Evolutionary conservation across 768 basidiomycete genomes (phyloP).

Genomic region (Phaffia tasmanica): DNA sequence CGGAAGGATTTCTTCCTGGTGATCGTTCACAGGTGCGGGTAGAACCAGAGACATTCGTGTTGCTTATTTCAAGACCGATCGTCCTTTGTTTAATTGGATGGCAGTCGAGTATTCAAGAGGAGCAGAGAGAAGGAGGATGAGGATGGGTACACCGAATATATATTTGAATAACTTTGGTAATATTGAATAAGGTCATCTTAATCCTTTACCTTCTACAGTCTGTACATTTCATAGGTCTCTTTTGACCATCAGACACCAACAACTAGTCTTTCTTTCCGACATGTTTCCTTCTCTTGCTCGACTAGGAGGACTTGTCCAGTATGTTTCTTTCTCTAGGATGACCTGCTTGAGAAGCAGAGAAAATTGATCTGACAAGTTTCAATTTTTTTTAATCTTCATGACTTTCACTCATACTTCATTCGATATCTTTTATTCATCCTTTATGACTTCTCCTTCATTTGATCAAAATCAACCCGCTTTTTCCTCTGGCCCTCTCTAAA

Average conservation of each 20-base stretch:
- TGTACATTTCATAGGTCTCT: too few species aligned
- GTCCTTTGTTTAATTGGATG: too few species aligned
- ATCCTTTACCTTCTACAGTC: not conserved
- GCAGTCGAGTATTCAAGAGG: not conserved
- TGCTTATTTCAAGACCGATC: too few species aligned
- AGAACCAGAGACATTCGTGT: constrained; percentile 32
- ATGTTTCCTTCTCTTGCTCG: constrained; percentile 19
- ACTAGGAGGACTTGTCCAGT: constrained; percentile 14
- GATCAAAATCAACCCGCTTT: not conserved
- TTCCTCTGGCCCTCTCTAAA: not conserved
- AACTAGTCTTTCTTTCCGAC: not conserved
- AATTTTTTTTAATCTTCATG: not conserved
- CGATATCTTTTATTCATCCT: not conserved
- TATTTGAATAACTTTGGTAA: not conserved
- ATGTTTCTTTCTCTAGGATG: not conserved
- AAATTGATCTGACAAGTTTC: too few species aligned
- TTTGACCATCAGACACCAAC: not conserved
- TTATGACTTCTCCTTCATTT: not conserved
- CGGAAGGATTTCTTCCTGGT: constrained; percentile 32
- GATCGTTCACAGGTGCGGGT: constrained; percentile 35
- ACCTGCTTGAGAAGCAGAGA: too few species aligned
- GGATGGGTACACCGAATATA: not conserved
- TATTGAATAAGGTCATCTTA: not conserved
- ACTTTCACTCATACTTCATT: not conserved
- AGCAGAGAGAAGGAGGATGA: not conserved